Conservation (phyloP, 83 land plant genomes). For the Picea engelmannii region DNA sequence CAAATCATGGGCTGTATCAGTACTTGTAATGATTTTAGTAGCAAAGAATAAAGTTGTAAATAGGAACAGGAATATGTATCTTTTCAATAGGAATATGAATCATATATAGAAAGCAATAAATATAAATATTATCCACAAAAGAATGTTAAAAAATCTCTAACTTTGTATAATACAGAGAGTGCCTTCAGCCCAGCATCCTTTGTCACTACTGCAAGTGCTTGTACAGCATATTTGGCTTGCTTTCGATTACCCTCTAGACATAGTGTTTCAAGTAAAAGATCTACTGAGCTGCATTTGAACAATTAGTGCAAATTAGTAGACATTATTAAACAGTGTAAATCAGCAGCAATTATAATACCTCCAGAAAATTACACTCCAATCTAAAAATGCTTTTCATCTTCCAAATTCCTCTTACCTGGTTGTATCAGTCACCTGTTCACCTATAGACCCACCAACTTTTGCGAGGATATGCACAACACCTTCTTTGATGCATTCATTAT, state of each 20-base stretch:
- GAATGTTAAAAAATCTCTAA: conserved; percentile 5
- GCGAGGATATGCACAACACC: conserved; percentile 71
- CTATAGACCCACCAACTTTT: conserved; percentile 70
- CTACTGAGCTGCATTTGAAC: conserved; percentile 70
- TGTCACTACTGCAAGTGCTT: conserved; percentile 86
- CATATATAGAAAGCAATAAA: background rate
- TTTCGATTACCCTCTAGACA: conserved; percentile 90
- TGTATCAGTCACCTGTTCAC: conserved; percentile 52
- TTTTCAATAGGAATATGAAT: background rate
- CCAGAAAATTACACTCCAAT: background rate
- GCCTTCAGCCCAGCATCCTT: conserved; percentile 85
- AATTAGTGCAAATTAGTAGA: background rate
- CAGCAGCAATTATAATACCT: background rate
- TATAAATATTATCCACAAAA: background rate
- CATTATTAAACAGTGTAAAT: background rate
- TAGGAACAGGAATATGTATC: background rate
- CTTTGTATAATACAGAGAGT: conserved; percentile 83
- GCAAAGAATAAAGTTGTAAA: background rate
- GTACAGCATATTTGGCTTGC: conserved; percentile 96
- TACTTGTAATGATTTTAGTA: background rate
- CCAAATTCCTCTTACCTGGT: conserved; percentile 39
- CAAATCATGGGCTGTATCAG: background rate
- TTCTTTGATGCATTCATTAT: conserved; percentile 70
- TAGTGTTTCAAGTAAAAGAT: conserved; percentile 69
- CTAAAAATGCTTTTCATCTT: background rate